Evolutionary conservation across 2,329 filamentous ascomycete genomes (phyloP), one percentile per base, ranked within the genome.

Genomic region (Calonectria hongkongensis): DNA sequence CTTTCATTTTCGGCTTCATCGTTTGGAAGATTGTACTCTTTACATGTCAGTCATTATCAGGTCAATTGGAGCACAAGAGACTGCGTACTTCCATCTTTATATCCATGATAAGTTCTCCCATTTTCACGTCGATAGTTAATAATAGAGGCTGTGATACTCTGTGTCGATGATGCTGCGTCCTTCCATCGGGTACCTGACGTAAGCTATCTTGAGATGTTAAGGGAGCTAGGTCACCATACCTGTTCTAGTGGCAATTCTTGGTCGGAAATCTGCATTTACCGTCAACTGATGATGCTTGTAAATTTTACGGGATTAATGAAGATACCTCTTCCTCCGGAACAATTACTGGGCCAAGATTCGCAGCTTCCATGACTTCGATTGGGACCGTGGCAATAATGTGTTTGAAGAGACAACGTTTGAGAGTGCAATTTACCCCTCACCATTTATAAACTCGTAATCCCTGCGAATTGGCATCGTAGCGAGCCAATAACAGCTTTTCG

Each of bases 11-110:
- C 41, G 18, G 18, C 18, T 18, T 43, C 41, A 43, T 43, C 41
- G 7, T 43, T 43, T 15, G 15, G 41, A 18, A 43, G 41, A 43
- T 48, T 67, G 13, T 67, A 60, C 12, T 58, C 65, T 67, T 18
- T 8, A n/a, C 12, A 25, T n/a, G n/a, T 56, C n/a, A 56, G n/a
- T 6, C 28, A 18, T 25, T 7, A n/a, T n/a, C n/a, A 21, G 6
- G 16, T 8, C 12, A 13, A 36, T n/a, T 36, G 16, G 16, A 56
- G 16, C n/a, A 28, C 30, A 36, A 56, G 30, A 5, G 9, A 33
- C 9, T 33, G 30, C 51, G 36, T 13, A 36, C 51, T 56, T 36
- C 51, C 51, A 36, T 56, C 28, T 25, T 56, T 56, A 25, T 56
- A 56, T 21, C 13, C 18, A 25, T 56, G 51, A 21, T 56, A 56